phyloP scores from a whole-genome alignment of 768 basidiomycete genomes.

The Leccinum longicurvipes region DNA sequence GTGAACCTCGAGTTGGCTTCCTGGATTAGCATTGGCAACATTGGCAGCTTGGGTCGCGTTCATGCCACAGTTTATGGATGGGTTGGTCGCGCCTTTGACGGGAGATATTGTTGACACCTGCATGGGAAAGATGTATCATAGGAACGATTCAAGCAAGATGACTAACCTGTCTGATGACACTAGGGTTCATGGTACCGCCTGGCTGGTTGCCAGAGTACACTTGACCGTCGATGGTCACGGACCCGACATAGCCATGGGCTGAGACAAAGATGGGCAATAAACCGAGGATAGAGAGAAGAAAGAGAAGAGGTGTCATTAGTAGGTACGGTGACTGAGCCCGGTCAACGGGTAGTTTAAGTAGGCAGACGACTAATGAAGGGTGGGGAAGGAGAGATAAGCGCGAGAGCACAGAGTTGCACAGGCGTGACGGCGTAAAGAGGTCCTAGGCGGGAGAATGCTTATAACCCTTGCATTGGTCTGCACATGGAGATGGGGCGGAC shows the following conservation, averaged over 20 bases:
- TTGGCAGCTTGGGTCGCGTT: conserved; percentile 46
- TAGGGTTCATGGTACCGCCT: conserved; percentile 32
- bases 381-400: not conserved
- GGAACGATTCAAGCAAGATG: not conserved
- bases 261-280: conserved; percentile 21
- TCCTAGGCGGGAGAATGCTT: conserved; percentile 11
- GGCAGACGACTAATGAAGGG: conserved; percentile 4
- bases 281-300: conserved; percentile 6
- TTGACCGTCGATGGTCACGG: conserved; percentile 30
- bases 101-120: conserved; percentile 39
- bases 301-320: conserved; percentile 15
- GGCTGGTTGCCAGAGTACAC: conserved; percentile 30
- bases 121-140: not conserved
- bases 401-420: not conserved
- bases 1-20: conserved; percentile 47
- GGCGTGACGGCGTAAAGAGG: not conserved
- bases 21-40: conserved; percentile 57
- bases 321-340: conserved; percentile 8
- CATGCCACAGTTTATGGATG: conserved; percentile 57
- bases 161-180: conserved; percentile 43
- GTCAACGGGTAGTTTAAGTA: conserved; percentile 20
- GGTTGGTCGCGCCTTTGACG: conserved; percentile 56
- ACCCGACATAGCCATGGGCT: conserved; percentile 31
- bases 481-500: conserved; percentile 18
- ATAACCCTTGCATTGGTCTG: conserved; percentile 9